A percentile compares a stretch with the other conserved stretches of the same genome.
These are phyloP conservation scores for Lactarius quietus DNA, from an alignment of 768 basidiomycete species.

Conservation along the genomic window DNA sequence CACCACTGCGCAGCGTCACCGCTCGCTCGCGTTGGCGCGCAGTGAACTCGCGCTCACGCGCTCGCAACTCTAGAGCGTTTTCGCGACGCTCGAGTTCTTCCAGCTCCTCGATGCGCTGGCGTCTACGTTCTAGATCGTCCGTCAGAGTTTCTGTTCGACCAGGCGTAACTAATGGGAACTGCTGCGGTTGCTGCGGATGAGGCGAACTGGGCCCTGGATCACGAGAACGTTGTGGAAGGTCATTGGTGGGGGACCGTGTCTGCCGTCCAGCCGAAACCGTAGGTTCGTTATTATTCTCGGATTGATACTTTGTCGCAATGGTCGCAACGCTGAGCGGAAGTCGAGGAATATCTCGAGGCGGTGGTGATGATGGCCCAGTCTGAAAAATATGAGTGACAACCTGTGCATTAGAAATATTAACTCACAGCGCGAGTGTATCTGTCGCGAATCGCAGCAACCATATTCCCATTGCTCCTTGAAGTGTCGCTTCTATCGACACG, in stretches of 20 bases:
- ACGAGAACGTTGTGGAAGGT: constrained; percentile 11
- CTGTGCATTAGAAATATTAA: constrained; percentile 11
- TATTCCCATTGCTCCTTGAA: constrained; percentile 48
- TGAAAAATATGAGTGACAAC: constrained; percentile 27
- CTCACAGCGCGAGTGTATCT: constrained; percentile 57
- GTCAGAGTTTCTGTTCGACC: constrained; percentile 5
- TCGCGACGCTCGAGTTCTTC: constrained; percentile 52
- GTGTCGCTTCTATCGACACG: constrained; percentile 50
- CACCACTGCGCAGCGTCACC: constrained; percentile 35
- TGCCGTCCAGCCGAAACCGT: not conserved
- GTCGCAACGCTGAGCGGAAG: constrained; percentile 60
- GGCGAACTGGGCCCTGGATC: constrained; percentile 17
- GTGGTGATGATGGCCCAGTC: constrained; percentile 52
- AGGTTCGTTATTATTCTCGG: constrained; percentile 7
- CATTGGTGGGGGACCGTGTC: constrained; percentile 12
- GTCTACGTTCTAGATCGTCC: constrained; percentile 38
- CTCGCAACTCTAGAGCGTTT: constrained; percentile 52
- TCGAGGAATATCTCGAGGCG: constrained; percentile 59
- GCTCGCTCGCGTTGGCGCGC: constrained; percentile 23
- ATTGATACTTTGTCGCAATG: constrained; percentile 55
- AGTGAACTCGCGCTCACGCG: constrained; percentile 38
- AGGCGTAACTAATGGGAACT: constrained; percentile 8
- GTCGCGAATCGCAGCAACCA: constrained; percentile 68
- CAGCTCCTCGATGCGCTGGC: constrained; percentile 47
- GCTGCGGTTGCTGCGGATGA: constrained; percentile 16